Conservation (phyloP, 768 basidiomycete genomes). For the Dacryopinax spathularia region DNA sequence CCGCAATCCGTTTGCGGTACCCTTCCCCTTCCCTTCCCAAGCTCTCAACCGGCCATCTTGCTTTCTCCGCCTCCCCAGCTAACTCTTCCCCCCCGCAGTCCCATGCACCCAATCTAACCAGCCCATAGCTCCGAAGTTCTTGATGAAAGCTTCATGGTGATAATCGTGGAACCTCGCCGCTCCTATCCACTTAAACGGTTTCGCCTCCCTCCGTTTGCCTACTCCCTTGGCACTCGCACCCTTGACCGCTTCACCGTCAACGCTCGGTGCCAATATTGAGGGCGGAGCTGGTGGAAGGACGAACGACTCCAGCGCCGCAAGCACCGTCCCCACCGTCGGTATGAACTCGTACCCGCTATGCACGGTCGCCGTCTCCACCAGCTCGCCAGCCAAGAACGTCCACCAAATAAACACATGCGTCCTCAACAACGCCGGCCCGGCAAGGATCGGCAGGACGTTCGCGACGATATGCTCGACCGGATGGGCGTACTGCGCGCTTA, state of each 20-base stretch:
- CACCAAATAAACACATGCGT: constrained; percentile 21
- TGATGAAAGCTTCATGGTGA: constrained; percentile 22
- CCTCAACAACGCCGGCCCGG: constrained; percentile 17
- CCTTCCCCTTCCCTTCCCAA: no score
- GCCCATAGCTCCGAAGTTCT: constrained; percentile 20
- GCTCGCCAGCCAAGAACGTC: constrained; percentile 18
- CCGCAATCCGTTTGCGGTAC: no score
- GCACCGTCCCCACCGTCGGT: neutral
- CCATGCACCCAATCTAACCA: constrained; percentile 18
- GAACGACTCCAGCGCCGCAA: neutral
- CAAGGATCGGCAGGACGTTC: constrained; percentile 19
- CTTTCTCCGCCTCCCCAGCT: no score
- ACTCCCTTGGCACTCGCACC: neutral
- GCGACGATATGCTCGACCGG: constrained; percentile 21
- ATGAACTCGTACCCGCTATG: constrained; percentile 16
- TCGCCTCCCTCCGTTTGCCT: neutral
- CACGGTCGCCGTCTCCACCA: constrained; percentile 21
- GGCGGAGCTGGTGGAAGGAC: neutral
- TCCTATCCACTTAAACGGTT: constrained; percentile 19
- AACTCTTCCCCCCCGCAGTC: neutral
- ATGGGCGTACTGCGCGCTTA: constrained; percentile 21
- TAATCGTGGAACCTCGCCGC: constrained; percentile 20
- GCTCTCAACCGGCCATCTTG: no score
- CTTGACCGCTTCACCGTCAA: neutral
- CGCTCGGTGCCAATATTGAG: neutral